Evolutionary conservation across 1,284 basidiomycete genomes (phyloP).

Genomic region (Phenoliferia sp.): DNA sequence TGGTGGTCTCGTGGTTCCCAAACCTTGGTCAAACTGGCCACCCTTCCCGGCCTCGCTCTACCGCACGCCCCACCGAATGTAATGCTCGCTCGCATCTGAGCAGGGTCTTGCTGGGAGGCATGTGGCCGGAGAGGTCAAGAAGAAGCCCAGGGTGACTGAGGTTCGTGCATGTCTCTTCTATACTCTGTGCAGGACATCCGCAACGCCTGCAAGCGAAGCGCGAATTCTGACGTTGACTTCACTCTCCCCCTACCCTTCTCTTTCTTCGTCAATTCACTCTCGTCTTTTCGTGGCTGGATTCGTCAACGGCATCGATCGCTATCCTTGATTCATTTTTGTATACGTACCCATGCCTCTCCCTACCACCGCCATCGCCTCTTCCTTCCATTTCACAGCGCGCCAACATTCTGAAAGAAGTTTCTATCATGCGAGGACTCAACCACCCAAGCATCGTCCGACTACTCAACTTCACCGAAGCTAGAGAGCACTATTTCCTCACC

Average conservation of each 20-base stretch:
- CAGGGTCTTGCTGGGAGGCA: slow-evolving; percentile 29
- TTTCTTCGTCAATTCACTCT: not conserved
- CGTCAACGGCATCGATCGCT: not conserved
- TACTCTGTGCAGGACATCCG: not conserved
- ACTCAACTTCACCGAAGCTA: slow-evolving; percentile 80
- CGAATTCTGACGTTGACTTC: not conserved
- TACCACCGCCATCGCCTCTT: too few species aligned
- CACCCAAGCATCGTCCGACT: slow-evolving; percentile 89
- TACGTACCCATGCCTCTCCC: slow-evolving; percentile 10
- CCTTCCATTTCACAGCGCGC: slow-evolving; percentile 61
- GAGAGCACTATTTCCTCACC: slow-evolving; percentile 90
- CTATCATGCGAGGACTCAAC: slow-evolving; percentile 95
- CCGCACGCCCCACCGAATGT: slow-evolving; percentile 18
- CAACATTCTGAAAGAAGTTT: slow-evolving; percentile 99
- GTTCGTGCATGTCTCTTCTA: slow-evolving; percentile 22
- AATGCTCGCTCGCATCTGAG: slow-evolving; percentile 10
- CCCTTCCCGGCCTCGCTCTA: slow-evolving; percentile 30
- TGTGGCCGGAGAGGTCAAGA: slow-evolving; percentile 36
- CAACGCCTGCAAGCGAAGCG: too few species aligned
- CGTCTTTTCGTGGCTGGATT: not conserved
- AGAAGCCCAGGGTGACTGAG: slow-evolving; percentile 38
- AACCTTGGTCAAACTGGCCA: slow-evolving; percentile 15
- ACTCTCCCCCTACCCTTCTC: not conserved
- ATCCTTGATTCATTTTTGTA: not conserved
- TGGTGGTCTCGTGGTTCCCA: too few species aligned